Conservation (phyloP, 2,329 filamentous ascomycete species). For the Colletotrichum simmondsii region DNA sequence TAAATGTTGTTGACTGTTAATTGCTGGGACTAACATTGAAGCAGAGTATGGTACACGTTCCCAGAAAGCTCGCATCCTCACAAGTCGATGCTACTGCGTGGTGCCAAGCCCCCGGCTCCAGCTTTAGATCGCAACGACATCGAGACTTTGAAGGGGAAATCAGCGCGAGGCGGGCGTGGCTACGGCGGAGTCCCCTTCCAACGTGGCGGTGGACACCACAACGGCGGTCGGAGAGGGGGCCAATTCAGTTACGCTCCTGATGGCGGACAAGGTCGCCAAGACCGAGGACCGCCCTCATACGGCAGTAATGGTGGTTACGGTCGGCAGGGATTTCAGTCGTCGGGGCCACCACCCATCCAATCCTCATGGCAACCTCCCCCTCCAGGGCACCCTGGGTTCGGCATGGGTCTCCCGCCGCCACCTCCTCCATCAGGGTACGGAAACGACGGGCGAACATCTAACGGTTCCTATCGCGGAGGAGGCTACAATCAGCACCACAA, state of each 20-base stretch:
- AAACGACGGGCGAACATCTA: constrained; percentile 28
- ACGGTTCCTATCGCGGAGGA: constrained; percentile 16
- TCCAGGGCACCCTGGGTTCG: constrained; percentile 56
- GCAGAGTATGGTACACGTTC: constrained; percentile 86
- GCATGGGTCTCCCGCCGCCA: constrained; percentile 55
- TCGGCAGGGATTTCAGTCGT: background rate
- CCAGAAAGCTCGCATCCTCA: constrained; percentile 78
- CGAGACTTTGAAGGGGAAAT: constrained; percentile 75
- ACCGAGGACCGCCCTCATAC: constrained; percentile 27
- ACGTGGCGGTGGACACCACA: constrained; percentile 50
- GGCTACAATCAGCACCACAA: constrained; percentile 21
- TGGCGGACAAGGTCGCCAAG: constrained; percentile 35
- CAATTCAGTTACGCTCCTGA: constrained; percentile 64
- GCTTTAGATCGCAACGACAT: constrained; percentile 82
- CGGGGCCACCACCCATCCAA: constrained; percentile 3
- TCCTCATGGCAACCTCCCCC: constrained; percentile 56
- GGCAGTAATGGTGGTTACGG: constrained; percentile 34
- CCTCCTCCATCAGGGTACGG: constrained; percentile 54
- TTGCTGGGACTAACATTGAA: constrained; percentile 41
- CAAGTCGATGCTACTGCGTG: constrained; percentile 93
- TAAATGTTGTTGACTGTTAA: background rate
- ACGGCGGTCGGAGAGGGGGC: constrained; percentile 53
- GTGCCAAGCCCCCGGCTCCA: constrained; percentile 77
- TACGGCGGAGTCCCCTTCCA: constrained; percentile 74
- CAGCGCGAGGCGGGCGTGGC: constrained; percentile 73